These are phyloP conservation scores for Alternaria sp. DNA, from an alignment of 2,329 filamentous ascomycete species.

Conservation along the genomic window DNA sequence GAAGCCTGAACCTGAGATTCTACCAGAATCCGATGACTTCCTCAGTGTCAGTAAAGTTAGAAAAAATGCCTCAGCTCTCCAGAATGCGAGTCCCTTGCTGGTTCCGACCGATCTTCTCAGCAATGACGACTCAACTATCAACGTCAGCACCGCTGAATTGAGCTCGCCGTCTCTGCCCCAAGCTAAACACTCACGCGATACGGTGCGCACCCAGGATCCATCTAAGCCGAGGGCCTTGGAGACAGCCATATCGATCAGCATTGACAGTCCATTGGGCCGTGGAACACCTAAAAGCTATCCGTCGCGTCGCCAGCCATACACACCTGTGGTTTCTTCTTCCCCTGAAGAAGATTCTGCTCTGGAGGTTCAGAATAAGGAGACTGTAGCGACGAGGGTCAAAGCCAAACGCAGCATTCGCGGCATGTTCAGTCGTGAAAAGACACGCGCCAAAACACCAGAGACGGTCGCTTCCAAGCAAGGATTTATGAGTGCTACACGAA, in stretches of 20 bases:
- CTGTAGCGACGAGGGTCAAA: slow-evolving; percentile 22
- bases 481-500: slow-evolving; percentile 28
- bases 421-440: slow-evolving; percentile 34
- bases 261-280: background rate
- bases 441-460: slow-evolving; percentile 8
- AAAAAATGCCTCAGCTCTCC: background rate
- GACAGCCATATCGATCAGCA: slow-evolving; percentile 3
- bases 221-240: slow-evolving; percentile 4
- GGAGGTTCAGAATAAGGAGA: background rate
- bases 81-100: slow-evolving; percentile 7
- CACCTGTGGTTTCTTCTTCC: background rate
- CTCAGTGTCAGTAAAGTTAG: slow-evolving; percentile 2
- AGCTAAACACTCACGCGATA: background rate
- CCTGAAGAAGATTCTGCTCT: background rate
- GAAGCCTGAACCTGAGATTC: background rate
- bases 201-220: background rate
- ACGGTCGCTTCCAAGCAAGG: slow-evolving; percentile 23
- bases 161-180: background rate
- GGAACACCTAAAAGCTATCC: slow-evolving; percentile 1
- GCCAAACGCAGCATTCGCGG: slow-evolving; percentile 37
- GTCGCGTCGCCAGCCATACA: background rate
- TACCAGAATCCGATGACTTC: background rate
- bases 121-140: background rate
- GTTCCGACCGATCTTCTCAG: background rate
- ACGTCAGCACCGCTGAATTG: slow-evolving; percentile 2